Conservation (phyloP, 805 yeast genomes). For the Pichia eremophila region DNA sequence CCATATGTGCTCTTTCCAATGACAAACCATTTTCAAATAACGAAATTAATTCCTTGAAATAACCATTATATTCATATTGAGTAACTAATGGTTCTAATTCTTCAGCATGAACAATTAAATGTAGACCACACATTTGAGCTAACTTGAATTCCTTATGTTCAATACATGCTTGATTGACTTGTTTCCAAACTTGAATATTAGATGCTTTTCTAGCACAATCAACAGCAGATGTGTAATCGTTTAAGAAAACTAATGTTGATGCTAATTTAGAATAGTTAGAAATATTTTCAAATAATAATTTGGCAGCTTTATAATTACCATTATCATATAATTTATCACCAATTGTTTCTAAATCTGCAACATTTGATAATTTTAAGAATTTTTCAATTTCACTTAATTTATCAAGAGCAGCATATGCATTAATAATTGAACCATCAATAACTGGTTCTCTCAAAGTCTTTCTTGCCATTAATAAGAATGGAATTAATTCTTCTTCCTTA, state of each 20-base stretch:
- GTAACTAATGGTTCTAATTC: constrained; percentile 84
- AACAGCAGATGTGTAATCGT: constrained; percentile 92
- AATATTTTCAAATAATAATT: constrained; percentile 71
- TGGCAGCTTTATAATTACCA: constrained; percentile 86
- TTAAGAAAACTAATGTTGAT: constrained; percentile 86
- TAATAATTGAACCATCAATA: constrained; percentile 85
- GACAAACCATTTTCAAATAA: constrained; percentile 93
- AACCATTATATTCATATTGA: constrained; percentile 83
- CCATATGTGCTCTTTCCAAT: constrained; percentile 98
- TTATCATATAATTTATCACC: constrained; percentile 85
- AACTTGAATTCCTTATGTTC: constrained; percentile 90
- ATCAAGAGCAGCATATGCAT: constrained; percentile 75
- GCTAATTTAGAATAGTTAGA: constrained; percentile 95
- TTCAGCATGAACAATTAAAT: constrained; percentile 94
- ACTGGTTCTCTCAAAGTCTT: constrained; percentile 81
- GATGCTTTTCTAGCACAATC: constrained; percentile 98
- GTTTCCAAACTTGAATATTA: constrained; percentile 90
- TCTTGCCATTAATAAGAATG: constrained; percentile 87
- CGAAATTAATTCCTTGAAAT: constrained; percentile 83
- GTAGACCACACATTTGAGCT: constrained; percentile 98
- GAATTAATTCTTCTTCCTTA: constrained; percentile 85
- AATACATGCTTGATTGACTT: constrained; percentile 93
- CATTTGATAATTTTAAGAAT: constrained; percentile 78
- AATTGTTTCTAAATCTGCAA: constrained; percentile 82
- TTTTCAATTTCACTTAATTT: constrained; percentile 73